These are phyloP conservation scores for Arabis hirsuta DNA, from an alignment of 345 rosid species.

Conservation along the genomic window DNA sequence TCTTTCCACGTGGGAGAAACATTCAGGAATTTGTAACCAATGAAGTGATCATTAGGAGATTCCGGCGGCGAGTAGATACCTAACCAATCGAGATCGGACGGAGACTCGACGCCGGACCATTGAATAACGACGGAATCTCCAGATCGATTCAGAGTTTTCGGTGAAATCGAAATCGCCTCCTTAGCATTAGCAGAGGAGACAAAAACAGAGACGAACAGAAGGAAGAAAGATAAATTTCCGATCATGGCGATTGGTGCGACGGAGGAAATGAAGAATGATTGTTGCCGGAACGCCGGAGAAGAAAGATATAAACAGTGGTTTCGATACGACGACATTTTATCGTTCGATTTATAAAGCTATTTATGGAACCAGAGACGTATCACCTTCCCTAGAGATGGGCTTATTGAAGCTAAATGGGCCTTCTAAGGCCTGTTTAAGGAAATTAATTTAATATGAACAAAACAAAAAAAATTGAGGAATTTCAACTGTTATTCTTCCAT, in stretches of 20 bases:
- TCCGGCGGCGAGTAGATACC: slow-evolving; percentile 88
- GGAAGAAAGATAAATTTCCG: slow-evolving; percentile 39
- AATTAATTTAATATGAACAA: neutral
- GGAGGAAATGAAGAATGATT: neutral
- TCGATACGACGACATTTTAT: neutral
- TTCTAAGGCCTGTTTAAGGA: neutral
- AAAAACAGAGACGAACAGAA: slow-evolving; percentile 28
- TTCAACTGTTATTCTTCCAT: slow-evolving; percentile 26
- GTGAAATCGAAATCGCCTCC: slow-evolving; percentile 50
- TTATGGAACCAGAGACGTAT: slow-evolving; percentile 15
- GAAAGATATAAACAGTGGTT: neutral
- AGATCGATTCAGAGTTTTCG: slow-evolving; percentile 58
- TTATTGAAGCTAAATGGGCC: neutral
- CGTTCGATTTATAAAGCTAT: neutral
- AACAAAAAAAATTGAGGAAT: neutral
- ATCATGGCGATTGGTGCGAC: slow-evolving; percentile 25
- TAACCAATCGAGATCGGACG: slow-evolving; percentile 84
- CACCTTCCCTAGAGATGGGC: slow-evolving; percentile 3
- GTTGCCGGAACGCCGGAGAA: slow-evolving; percentile 23
- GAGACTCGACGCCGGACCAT: slow-evolving; percentile 79
- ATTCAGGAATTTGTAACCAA: slow-evolving; percentile 84
- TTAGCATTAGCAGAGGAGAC: slow-evolving; percentile 36
- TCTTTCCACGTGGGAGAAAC: slow-evolving; percentile 58
- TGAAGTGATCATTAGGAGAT: slow-evolving; percentile 63
- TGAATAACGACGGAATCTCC: slow-evolving; percentile 63